Percentiles rank a stretch among this genome's conserved stretches.
Evolutionary conservation across 306 rosid genomes (phyloP).

Genomic region (Senna tora): DNA sequence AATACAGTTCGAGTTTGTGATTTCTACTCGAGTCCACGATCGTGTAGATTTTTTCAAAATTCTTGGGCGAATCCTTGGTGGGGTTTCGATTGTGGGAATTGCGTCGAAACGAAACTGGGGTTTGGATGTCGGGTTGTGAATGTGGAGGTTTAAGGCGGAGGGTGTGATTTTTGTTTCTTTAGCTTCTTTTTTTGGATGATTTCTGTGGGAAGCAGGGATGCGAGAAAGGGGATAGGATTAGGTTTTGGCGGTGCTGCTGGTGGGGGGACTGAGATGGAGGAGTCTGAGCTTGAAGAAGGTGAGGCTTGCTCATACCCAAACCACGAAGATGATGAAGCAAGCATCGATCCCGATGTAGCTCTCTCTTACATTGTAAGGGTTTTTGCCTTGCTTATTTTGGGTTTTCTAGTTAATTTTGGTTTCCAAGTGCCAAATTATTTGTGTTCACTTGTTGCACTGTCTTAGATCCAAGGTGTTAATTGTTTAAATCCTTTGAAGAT

Average conservation of each 20-base stretch:
- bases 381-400: background rate
- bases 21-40: constrained; percentile 49
- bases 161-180: constrained; percentile 40
- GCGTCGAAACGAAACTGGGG: constrained; percentile 50
- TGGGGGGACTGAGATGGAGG: constrained; percentile 61
- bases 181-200: constrained; percentile 46
- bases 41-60: constrained; percentile 51
- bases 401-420: constrained; percentile 11
- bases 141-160: constrained; percentile 54
- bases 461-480: constrained; percentile 39
- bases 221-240: constrained; percentile 58
- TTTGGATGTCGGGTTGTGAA: constrained; percentile 48
- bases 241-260: constrained; percentile 43
- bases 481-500: background rate
- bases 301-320: constrained; percentile 69
- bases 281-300: constrained; percentile 84
- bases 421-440: constrained; percentile 1
- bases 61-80: constrained; percentile 34
- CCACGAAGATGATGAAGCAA: constrained; percentile 58
- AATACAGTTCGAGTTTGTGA: constrained; percentile 33
- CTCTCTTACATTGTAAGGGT: constrained; percentile 75
- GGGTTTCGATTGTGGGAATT: constrained; percentile 39
- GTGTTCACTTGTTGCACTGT: constrained; percentile 33
- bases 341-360: constrained; percentile 66
- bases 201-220: constrained; percentile 68